phyloP scores from a whole-genome alignment of 257 asterid species.

The Paulownia fortunei region DNA sequence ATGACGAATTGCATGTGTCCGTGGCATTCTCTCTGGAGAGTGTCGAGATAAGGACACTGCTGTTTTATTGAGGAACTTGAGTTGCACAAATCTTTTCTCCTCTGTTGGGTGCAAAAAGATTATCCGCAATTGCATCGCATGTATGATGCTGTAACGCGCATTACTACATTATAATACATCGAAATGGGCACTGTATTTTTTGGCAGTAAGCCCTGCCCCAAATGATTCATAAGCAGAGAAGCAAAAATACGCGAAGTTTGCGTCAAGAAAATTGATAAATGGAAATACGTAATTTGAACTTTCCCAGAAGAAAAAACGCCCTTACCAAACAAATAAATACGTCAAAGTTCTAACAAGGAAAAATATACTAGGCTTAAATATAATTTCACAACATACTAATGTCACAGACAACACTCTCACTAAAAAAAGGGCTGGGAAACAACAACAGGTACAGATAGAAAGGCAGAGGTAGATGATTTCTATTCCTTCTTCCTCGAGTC shows the following conservation, averaged over 20 bases:
- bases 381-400: constrained; percentile 15
- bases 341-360: constrained; percentile 14
- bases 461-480: constrained; percentile 12
- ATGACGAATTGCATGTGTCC: too few species aligned
- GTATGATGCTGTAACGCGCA: too few species aligned
- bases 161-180: too few species aligned
- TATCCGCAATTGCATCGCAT: too few species aligned
- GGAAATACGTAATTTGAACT: not conserved
- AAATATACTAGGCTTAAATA: not conserved
- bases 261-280: not conserved
- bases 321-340: not conserved
- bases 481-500: constrained; percentile 80
- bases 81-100: too few species aligned
- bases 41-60: too few species aligned
- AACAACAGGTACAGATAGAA: constrained; percentile 1
- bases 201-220: too few species aligned
- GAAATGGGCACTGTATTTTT: too few species aligned
- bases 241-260: not conserved
- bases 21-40: too few species aligned
- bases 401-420: constrained; percentile 7
- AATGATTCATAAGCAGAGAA: not conserved
- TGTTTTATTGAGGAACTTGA: too few species aligned
- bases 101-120: too few species aligned
- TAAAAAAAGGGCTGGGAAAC: not conserved
- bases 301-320: not conserved